Percentiles rank a stretch among this genome's conserved stretches.
Conservation (phyloP, 2,329 filamentous ascomycete species). For the Thermothelomyces thermophilus region DNA sequence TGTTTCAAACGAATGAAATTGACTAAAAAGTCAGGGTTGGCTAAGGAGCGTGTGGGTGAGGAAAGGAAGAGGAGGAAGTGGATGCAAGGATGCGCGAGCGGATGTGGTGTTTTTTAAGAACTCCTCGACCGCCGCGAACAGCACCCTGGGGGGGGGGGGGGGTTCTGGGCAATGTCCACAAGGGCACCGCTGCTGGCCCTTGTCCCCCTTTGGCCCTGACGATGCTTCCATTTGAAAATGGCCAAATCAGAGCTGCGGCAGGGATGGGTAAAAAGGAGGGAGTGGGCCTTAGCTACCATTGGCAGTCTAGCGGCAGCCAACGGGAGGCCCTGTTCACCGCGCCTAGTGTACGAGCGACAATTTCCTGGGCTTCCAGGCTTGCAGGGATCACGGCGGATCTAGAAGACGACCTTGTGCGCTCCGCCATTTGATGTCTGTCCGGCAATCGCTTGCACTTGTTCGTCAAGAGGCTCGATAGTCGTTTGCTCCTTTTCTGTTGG, state of each 20-base stretch:
- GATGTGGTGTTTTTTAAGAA: constrained; percentile 44
- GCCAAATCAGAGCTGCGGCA: constrained; percentile 13
- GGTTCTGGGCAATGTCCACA: not conserved
- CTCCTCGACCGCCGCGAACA: not conserved
- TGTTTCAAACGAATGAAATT: constrained; percentile 50
- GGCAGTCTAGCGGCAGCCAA: constrained; percentile 11
- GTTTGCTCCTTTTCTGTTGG: too few relatives aligned
- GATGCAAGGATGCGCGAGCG: constrained; percentile 31
- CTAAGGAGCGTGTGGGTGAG: constrained; percentile 43
- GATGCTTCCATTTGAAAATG: constrained; percentile 14
- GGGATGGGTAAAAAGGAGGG: constrained; percentile 19
- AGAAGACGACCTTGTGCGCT: not conserved
- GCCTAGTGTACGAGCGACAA: constrained; percentile 13
- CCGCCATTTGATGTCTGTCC: not conserved
- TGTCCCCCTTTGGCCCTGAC: not conserved
- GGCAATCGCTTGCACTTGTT: too few relatives aligned
- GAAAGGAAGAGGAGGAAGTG: constrained; percentile 32
- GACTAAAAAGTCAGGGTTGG: constrained; percentile 49
- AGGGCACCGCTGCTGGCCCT: constrained; percentile 1
- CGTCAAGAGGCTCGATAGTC: too few relatives aligned
- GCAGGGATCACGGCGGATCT: constrained; percentile 16
- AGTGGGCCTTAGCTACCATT: constrained; percentile 16
- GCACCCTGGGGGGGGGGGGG: not conserved
- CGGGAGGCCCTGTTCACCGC: constrained; percentile 11
- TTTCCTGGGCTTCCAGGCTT: constrained; percentile 11